These are phyloP conservation scores for Juglanconis juglandina DNA, from an alignment of 2,329 filamentous ascomycete species.

Conservation along the genomic window DNA sequence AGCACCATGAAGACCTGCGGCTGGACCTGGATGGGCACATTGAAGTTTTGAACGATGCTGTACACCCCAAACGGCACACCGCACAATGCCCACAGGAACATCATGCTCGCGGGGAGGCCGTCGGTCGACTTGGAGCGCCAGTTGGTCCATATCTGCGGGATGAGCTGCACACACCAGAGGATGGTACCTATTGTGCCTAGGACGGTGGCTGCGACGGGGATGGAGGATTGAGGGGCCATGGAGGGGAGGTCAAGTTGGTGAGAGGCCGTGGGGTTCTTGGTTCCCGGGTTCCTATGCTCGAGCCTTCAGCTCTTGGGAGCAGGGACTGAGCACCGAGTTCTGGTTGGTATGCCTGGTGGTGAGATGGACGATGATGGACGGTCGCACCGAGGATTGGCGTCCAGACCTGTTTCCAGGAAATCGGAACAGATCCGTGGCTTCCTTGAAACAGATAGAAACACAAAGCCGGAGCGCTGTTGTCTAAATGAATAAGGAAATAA, in stretches of 20 bases:
- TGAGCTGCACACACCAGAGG: constrained; percentile 39
- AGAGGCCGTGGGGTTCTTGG: background rate
- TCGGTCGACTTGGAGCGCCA: constrained; percentile 59
- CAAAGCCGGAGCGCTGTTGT: background rate
- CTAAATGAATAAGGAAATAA: background rate
- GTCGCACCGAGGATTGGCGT: background rate
- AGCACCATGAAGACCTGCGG: constrained; percentile 38
- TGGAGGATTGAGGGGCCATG: constrained; percentile 16
- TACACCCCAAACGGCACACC: constrained; percentile 41
- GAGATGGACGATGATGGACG: background rate
- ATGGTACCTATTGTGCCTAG: constrained; percentile 30
- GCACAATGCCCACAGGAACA: constrained; percentile 61
- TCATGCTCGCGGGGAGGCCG: constrained; percentile 57
- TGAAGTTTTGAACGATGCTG: constrained; percentile 38
- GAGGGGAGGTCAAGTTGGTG: background rate
- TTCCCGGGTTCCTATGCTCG: background rate
- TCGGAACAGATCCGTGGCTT: background rate
- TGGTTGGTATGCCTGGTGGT: too few relatives aligned
- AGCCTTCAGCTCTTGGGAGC: too few relatives aligned
- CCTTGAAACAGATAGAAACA: background rate
- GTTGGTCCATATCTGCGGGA: constrained; percentile 55
- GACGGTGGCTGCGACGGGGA: constrained; percentile 16
- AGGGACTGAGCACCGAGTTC: too few relatives aligned
- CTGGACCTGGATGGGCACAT: constrained; percentile 41
- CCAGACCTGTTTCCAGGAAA: background rate